These are phyloP conservation scores for Arachis monticola DNA, from an alignment of 331 rosid species.

Conservation along the genomic window DNA sequence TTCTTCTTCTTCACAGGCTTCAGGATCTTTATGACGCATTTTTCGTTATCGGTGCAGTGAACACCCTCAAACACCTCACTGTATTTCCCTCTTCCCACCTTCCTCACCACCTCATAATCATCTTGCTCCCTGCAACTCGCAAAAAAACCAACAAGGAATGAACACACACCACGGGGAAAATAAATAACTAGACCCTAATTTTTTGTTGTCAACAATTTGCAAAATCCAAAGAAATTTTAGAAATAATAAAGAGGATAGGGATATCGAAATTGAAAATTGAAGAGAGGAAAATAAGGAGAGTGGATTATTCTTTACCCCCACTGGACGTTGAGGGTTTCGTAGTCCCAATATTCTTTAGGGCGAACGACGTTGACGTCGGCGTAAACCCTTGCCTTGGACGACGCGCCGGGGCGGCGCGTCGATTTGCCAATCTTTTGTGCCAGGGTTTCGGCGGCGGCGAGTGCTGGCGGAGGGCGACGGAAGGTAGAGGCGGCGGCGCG, in stretches of 20 bases:
- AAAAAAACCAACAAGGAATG: neutral
- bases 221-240: neutral
- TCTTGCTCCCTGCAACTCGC: slow-evolving; percentile 70
- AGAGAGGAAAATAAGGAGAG: neutral
- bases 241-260: neutral
- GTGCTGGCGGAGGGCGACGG: slow-evolving; percentile 38
- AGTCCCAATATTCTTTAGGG: slow-evolving; percentile 91
- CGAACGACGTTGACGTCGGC: slow-evolving; percentile 81
- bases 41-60: slow-evolving; percentile 80
- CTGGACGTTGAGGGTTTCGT: slow-evolving; percentile 86
- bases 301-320: slow-evolving; percentile 66
- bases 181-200: slow-evolving; percentile 11
- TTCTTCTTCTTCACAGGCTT: slow-evolving; percentile 95
- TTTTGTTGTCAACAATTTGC: neutral
- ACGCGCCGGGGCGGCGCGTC: slow-evolving; percentile 82
- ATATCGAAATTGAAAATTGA: too few relatives aligned
- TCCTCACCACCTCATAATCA: slow-evolving; percentile 93
- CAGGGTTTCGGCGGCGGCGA: slow-evolving; percentile 58
- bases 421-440: slow-evolving; percentile 89
- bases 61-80: slow-evolving; percentile 93
- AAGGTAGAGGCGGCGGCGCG: slow-evolving; percentile 46
- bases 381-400: slow-evolving; percentile 82
- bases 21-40: slow-evolving; percentile 83
- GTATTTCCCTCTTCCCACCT: slow-evolving; percentile 93
- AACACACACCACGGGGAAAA: neutral